phyloP scores from a whole-genome alignment of 1,284 basidiomycete genomes.

The Tilletia indica region DNA sequence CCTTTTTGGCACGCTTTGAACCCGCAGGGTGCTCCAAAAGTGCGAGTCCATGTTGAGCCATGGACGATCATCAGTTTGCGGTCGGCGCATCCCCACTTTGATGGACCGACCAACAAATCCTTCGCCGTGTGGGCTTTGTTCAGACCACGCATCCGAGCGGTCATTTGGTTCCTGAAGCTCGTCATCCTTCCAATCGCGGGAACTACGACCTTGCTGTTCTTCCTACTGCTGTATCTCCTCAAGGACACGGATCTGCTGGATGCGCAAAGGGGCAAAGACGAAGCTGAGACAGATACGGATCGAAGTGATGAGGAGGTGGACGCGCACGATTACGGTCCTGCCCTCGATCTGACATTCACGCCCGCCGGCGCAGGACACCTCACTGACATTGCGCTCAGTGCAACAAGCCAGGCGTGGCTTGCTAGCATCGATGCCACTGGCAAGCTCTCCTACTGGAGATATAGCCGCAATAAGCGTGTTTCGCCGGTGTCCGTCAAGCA shows the following conservation, averaged over 20 bases:
- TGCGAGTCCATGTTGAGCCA: constrained; percentile 77
- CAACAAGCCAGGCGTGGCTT: constrained; percentile 10
- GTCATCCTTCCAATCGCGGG: constrained; percentile 78
- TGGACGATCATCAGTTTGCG: constrained; percentile 63
- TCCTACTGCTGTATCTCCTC: constrained; percentile 79
- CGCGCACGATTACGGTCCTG: not conserved
- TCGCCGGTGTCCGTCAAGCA: constrained; percentile 5
- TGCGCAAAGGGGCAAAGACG: constrained; percentile 64
- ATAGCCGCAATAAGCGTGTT: not conserved
- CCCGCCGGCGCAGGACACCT: not conserved
- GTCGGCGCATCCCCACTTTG: constrained; percentile 56
- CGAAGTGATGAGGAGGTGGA: constrained; percentile 5
- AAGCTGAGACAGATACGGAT: constrained; percentile 12
- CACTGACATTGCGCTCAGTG: not conserved
- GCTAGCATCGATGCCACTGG: constrained; percentile 11
- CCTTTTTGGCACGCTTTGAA: constrained; percentile 77
- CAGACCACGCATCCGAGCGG: constrained; percentile 57
- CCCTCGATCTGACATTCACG: constrained; percentile 1
- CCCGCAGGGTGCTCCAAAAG: constrained; percentile 66
- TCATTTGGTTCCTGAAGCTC: constrained; percentile 75
- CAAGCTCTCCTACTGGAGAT: constrained; percentile 1
- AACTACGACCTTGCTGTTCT: constrained; percentile 74
- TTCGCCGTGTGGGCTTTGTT: constrained; percentile 48
- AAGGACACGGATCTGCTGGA: constrained; percentile 89
- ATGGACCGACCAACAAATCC: constrained; percentile 60